A percentile compares a stretch with the other conserved stretches of the same genome.
Evolutionary conservation across 805 yeast genomes (phyloP).

Genomic region (Candida peoriensis): DNA sequence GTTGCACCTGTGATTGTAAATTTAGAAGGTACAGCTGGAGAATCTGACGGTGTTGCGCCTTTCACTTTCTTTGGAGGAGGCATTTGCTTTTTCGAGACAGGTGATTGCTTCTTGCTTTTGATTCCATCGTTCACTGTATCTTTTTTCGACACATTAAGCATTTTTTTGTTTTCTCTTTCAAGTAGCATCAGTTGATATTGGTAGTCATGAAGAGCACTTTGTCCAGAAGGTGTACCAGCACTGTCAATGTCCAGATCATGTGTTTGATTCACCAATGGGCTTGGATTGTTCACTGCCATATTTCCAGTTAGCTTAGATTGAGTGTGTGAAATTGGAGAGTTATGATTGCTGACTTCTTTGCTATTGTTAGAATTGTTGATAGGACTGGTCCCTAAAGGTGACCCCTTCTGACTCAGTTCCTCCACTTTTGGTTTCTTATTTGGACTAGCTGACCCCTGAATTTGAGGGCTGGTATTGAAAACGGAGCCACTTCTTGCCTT

Average conservation of each 20-base stretch:
- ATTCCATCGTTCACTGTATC: constrained; percentile 13
- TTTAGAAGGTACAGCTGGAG: constrained; percentile 6
- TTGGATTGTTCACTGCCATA: constrained; percentile 21
- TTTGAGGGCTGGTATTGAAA: constrained; percentile 1
- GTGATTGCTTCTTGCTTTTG: constrained; percentile 4
- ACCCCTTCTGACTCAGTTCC: constrained; percentile 6
- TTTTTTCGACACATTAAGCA: constrained; percentile 48
- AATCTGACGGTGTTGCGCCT: constrained; percentile 7
- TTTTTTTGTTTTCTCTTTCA: constrained; percentile 71
- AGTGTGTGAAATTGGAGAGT: constrained; percentile 10
- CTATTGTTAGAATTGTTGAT: constrained; percentile 1
- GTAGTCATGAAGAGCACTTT: constrained; percentile 66
- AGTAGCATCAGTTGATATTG: constrained; percentile 72
- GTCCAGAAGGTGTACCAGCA: constrained; percentile 9
- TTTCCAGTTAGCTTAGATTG: constrained; percentile 7
- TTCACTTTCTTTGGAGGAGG: constrained; percentile 22
- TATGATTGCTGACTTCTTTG: constrained; percentile 1
- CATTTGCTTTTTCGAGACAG: constrained; percentile 12
- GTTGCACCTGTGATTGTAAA: constrained; percentile 4
- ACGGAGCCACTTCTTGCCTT: constrained; percentile 2
- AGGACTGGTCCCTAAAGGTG: constrained; percentile 11
- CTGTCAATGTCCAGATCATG: constrained; percentile 15
- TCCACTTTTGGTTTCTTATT: constrained; percentile 19
- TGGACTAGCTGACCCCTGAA: constrained; percentile 11
- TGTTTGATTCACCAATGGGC: constrained; percentile 16